These are phyloP conservation scores for Colletotrichum tropicicola DNA, from an alignment of 2,329 filamentous ascomycete species.

Conservation along the genomic window DNA sequence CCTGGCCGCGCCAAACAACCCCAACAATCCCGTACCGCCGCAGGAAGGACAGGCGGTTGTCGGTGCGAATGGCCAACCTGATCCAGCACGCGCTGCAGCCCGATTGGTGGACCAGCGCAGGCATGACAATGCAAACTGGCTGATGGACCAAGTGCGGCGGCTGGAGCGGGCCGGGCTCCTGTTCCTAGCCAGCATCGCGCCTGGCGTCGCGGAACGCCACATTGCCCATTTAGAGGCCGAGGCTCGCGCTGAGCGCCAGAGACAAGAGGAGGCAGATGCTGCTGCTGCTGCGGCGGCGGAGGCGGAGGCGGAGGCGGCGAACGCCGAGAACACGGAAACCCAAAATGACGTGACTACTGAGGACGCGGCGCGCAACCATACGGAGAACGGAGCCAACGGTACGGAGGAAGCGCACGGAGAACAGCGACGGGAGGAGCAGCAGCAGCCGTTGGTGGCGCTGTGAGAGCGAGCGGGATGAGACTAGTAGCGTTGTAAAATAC, in stretches of 20 bases:
- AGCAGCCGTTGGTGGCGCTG: slow-evolving; percentile 19
- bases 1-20: slow-evolving; percentile 50
- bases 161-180: slow-evolving; percentile 68
- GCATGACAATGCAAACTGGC: slow-evolving; percentile 56
- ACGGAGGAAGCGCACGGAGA: slow-evolving; percentile 1
- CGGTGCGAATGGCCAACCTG: slow-evolving; percentile 40
- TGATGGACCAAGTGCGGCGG: slow-evolving; percentile 59
- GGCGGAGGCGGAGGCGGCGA: slow-evolving; percentile 40
- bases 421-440: slow-evolving; percentile 19
- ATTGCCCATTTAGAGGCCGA: slow-evolving; percentile 67
- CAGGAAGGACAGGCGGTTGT: slow-evolving; percentile 16
- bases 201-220: slow-evolving; percentile 72
- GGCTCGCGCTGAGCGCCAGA: slow-evolving; percentile 53
- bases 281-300: slow-evolving; percentile 45
- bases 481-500: slow-evolving; percentile 14
- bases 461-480: neutral
- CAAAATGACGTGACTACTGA: slow-evolving; percentile 14
- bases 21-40: slow-evolving; percentile 29
- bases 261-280: slow-evolving; percentile 52
- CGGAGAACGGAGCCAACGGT: neutral
- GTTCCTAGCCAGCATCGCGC: slow-evolving; percentile 73
- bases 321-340: neutral
- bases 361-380: neutral
- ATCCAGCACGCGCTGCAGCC: slow-evolving; percentile 62
- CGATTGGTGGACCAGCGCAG: slow-evolving; percentile 60